phyloP scores from a whole-genome alignment of 345 rosid genomes.

The Sisymbrium altissimum region DNA sequence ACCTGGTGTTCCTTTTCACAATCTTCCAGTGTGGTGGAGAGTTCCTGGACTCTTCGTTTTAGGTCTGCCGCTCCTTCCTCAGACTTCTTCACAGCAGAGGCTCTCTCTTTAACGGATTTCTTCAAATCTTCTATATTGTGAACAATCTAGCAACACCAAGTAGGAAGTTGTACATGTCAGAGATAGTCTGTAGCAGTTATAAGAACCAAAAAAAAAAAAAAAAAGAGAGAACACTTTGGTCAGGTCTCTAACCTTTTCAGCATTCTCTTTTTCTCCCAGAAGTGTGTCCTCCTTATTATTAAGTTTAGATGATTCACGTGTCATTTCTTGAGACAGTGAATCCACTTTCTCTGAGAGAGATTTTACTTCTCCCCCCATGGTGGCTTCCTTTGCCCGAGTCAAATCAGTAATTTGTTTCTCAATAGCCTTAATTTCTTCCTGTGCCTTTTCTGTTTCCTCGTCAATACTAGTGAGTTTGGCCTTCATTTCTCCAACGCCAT shows the following conservation, averaged over 20 bases:
- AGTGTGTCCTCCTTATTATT: constrained; percentile 75
- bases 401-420: constrained; percentile 57
- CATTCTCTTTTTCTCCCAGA: constrained; percentile 65
- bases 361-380: constrained; percentile 86
- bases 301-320: constrained; percentile 70
- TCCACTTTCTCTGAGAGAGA: constrained; percentile 73
- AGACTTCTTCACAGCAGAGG: constrained; percentile 63
- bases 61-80: constrained; percentile 86
- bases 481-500: constrained; percentile 47
- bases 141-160: constrained; percentile 50
- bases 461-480: constrained; percentile 56
- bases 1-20: constrained; percentile 92
- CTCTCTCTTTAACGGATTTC: constrained; percentile 68
- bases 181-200: neutral
- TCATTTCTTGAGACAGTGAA: constrained; percentile 61
- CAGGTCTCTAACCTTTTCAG: constrained; percentile 55
- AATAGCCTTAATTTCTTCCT: constrained; percentile 50
- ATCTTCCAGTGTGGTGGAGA: constrained; percentile 65
- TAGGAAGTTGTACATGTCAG: constrained; percentile 12
- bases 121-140: constrained; percentile 71
- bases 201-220: neutral
- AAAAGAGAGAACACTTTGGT: neutral
- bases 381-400: constrained; percentile 83
- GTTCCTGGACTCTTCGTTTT: constrained; percentile 61
- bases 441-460: constrained; percentile 40